Percentiles rank a stretch among this genome's conserved stretches.
Conservation (phyloP, 371 early-diverging fungal genomes). For the Batrachochytrium dendrobatidis region DNA sequence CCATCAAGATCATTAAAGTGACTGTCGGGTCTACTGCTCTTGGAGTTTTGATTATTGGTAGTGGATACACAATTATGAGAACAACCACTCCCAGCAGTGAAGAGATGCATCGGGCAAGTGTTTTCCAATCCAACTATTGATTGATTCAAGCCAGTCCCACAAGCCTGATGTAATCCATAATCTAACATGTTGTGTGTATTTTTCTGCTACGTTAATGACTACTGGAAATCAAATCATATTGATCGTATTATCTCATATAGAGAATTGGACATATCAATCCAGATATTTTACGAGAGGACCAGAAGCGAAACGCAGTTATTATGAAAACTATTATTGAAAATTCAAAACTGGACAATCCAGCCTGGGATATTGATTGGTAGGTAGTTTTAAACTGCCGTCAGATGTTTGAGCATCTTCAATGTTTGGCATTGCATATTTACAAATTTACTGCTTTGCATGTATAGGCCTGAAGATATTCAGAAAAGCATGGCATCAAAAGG, state of each 20-base stretch:
- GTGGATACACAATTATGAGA: conserved; percentile 5
- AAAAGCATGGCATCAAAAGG: background rate
- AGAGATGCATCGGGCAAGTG: conserved; percentile 5
- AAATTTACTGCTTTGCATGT: background rate
- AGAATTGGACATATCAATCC: background rate
- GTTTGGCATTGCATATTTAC: too few relatives aligned
- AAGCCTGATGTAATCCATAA: background rate
- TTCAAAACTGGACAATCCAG: conserved; percentile 14
- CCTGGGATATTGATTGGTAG: conserved; percentile 16
- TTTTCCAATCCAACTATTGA: background rate
- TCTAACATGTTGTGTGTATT: too few relatives aligned
- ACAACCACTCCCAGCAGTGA: conserved; percentile 8
- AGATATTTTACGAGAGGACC: background rate
- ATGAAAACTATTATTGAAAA: conserved; percentile 9
- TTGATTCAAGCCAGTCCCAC: background rate
- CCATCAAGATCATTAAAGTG: background rate
- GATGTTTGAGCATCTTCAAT: too few relatives aligned
- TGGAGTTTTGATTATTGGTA: conserved; percentile 6
- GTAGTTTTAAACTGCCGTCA: background rate
- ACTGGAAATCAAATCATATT: background rate
- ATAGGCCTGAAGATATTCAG: background rate
- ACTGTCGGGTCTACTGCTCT: background rate
- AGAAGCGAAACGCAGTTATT: background rate
- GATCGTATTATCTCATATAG: background rate
- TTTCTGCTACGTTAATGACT: background rate